Percentiles rank a stretch among this genome's conserved stretches.
These are phyloP conservation scores for Silene coronaria DNA, from an alignment of 179 eudicot species.

Conservation along the genomic window DNA sequence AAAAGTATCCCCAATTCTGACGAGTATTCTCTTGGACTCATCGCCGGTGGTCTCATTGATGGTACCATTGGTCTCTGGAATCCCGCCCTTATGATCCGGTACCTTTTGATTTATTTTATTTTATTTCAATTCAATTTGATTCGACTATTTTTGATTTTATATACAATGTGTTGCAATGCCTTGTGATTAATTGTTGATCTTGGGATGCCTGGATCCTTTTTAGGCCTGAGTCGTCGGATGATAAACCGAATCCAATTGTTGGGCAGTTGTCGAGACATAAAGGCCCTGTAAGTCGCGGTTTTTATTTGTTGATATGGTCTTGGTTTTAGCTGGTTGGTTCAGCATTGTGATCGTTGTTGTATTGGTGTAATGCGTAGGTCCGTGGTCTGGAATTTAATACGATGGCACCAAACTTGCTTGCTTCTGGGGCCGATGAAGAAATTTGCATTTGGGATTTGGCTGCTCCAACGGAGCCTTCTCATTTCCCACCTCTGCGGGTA, in stretches of 20 bases:
- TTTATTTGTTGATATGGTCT: background rate
- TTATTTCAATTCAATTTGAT: background rate
- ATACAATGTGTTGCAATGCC: background rate
- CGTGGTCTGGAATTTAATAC: slow-evolving; percentile 90
- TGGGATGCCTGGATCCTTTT: slow-evolving; percentile 11
- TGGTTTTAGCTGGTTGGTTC: slow-evolving; percentile 11
- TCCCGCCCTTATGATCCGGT: slow-evolving; percentile 64
- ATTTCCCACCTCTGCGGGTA: slow-evolving; percentile 83
- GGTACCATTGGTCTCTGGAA: slow-evolving; percentile 88
- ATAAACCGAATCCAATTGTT: slow-evolving; percentile 47
- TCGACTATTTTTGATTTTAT: background rate
- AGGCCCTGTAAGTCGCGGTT: slow-evolving; percentile 68
- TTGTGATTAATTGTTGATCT: background rate
- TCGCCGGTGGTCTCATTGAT: slow-evolving; percentile 89
- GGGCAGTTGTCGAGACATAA: slow-evolving; percentile 64
- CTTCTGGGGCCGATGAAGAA: slow-evolving; percentile 98
- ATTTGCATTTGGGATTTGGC: slow-evolving; percentile 92
- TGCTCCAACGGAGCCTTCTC: slow-evolving; percentile 59
- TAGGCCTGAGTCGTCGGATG: slow-evolving; percentile 53
- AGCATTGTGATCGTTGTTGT: background rate
- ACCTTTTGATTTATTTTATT: background rate
- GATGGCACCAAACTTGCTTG: slow-evolving; percentile 61
- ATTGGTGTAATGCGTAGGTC: slow-evolving; percentile 38
- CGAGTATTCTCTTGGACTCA: slow-evolving; percentile 59
- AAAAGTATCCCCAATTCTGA: slow-evolving; percentile 43